These are phyloP conservation scores for Microcera coccophila DNA, from an alignment of 2,329 filamentous ascomycete genomes.

Conservation along the genomic window DNA sequence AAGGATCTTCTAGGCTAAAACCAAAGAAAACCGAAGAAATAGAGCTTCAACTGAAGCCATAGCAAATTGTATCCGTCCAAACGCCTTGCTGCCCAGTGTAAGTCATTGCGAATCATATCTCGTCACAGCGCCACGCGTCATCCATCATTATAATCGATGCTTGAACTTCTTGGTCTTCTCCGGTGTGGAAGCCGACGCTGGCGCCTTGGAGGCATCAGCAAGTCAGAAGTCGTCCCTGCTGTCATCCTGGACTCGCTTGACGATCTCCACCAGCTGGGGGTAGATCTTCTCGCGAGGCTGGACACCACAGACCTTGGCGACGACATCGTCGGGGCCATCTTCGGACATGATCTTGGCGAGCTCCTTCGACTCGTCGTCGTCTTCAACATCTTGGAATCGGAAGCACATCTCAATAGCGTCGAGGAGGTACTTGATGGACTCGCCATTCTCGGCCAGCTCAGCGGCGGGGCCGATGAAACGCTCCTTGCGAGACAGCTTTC, in stretches of 20 bases:
- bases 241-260: constrained; percentile 78
- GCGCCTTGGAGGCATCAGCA: neutral
- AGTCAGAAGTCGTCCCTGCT: constrained; percentile 44
- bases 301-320: constrained; percentile 77
- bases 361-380: constrained; percentile 83
- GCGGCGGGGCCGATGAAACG: constrained; percentile 91
- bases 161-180: constrained; percentile 9
- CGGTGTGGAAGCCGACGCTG: constrained; percentile 8
- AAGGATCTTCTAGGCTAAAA: neutral
- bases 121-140: constrained; percentile 22
- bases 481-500: constrained; percentile 92
- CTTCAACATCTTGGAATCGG: constrained; percentile 91
- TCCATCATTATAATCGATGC: constrained; percentile 7
- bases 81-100: constrained; percentile 24
- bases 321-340: constrained; percentile 68
- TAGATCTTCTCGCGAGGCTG: constrained; percentile 74
- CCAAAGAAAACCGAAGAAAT: too few species aligned
- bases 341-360: constrained; percentile 81
- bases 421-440: constrained; percentile 69
- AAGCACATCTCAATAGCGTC: constrained; percentile 87
- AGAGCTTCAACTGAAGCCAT: constrained; percentile 2
- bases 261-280: constrained; percentile 68
- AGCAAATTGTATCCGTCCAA: constrained; percentile 17
- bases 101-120: constrained; percentile 18
- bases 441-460: constrained; percentile 77